phyloP scores from a whole-genome alignment of 352 stramenopile species.

The Plasmopara muralis region DNA sequence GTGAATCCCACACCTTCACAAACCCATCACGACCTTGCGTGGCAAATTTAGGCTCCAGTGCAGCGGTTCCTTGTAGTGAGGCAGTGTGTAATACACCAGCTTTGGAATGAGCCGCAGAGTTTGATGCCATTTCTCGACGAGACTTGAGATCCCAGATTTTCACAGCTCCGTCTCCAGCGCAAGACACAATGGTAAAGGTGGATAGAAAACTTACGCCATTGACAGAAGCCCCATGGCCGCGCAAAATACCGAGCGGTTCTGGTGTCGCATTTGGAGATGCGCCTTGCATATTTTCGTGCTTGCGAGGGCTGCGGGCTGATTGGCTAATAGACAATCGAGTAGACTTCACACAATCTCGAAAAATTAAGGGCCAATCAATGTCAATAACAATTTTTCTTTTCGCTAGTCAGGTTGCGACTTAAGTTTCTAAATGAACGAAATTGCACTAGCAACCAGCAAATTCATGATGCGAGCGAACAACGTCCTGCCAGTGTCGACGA shows the following conservation, averaged over 20 bases:
- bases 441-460: too few species aligned
- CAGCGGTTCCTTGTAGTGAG: slow-evolving; percentile 9
- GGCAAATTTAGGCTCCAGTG: slow-evolving; percentile 27
- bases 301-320: too few species aligned
- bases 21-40: slow-evolving; percentile 71
- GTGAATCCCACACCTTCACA: slow-evolving; percentile 57
- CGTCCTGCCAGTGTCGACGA: too few species aligned
- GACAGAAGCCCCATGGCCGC: slow-evolving; percentile 54
- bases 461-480: too few species aligned
- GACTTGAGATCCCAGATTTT: slow-evolving; percentile 70
- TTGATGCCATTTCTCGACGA: slow-evolving; percentile 38
- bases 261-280: slow-evolving; percentile 17
- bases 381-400: too few species aligned
- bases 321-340: too few species aligned
- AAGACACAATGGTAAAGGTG: slow-evolving; percentile 34
- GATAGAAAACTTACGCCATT: slow-evolving; percentile 56
- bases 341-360: too few species aligned
- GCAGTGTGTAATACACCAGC: slow-evolving; percentile 60
- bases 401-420: too few species aligned
- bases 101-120: slow-evolving; percentile 48
- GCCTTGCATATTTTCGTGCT: too few species aligned
- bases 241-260: slow-evolving; percentile 51
- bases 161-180: slow-evolving; percentile 50
- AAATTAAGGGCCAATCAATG: too few species aligned
- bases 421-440: too few species aligned